Evolutionary conservation across 164 flowering plant genomes (phyloP), one percentile per base, ranked within the genome.

Genomic region (Pachysandra terminalis): DNA sequence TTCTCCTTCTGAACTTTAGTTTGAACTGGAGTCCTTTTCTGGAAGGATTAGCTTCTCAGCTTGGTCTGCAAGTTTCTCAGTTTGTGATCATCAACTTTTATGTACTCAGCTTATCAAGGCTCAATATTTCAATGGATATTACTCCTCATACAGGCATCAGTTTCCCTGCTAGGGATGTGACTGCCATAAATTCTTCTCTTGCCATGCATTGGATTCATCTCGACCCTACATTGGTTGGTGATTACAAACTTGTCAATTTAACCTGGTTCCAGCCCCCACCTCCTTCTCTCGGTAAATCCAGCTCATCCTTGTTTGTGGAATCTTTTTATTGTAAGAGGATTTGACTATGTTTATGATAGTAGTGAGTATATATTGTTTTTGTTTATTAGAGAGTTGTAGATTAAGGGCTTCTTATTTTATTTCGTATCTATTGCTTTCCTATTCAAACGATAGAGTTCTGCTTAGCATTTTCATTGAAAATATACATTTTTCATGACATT

Each of bases 51-150:
- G 86, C 90, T 74, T 68, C 81, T 21, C 82, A 81, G 65, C 87
- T 88, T 69, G 79, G 80, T 58, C 65, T 86, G 68, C 76, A 56
- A 67, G 72, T 60, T 64, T 70, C 86, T 65, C 93, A 88, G 71
- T 85, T 88, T 60, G 83, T 82, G 74, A 68, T 86, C 71, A 83
- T 83, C 25, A 85, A 88, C 72, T 88, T 88, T 74, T 84, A 88
- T 66, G 73, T 84, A n/a, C 75, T 84, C 52, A 71, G 80, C 70
- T 73, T 75, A 63, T 80, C 89, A 32, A 81, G 76, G 59, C 78
- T 85, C 69, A 86, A 86, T 77, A 83, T 88, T 65, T 86, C 93
- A 41, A 82, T 88, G 89, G 88, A 88, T 64, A 77, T 88, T 55
- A 86, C 85, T 68, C 90, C 93, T n/a, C 82, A 79, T 67, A 81